Evolutionary conservation across 2,329 filamentous ascomycete species (phyloP).

Genomic region (Sporothrix protearum): DNA sequence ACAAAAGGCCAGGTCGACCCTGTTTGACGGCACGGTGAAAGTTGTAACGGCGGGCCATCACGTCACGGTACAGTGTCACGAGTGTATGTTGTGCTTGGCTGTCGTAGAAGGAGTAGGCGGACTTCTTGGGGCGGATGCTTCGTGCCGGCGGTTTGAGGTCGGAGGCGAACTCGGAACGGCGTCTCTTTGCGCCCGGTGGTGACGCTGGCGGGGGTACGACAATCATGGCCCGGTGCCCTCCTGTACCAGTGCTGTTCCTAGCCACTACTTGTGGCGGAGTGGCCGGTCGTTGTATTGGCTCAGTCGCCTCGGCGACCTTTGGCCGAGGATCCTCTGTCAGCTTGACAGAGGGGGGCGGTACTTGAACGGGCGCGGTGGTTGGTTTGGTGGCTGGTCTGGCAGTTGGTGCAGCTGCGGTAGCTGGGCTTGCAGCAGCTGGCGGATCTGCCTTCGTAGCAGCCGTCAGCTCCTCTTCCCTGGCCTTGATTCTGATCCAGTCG

Average conservation of each 20-base stretch:
- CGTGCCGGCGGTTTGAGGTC: slow-evolving; percentile 25
- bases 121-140: slow-evolving; percentile 20
- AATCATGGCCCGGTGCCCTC: slow-evolving; percentile 41
- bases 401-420: no score
- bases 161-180: slow-evolving; percentile 26
- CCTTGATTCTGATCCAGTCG: slow-evolving; percentile 93
- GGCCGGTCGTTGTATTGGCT: neutral
- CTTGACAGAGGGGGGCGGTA: neutral
- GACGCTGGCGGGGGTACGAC: slow-evolving; percentile 19
- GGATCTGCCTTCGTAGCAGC: neutral
- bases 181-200: slow-evolving; percentile 23
- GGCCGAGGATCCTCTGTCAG: neutral
- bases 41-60: slow-evolving; percentile 25
- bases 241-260: slow-evolving; percentile 46
- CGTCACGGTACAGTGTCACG: slow-evolving; percentile 22
- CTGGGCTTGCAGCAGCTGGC: neutral
- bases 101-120: slow-evolving; percentile 23
- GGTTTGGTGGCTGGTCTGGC: no score
- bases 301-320: neutral
- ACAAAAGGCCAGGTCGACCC: neutral
- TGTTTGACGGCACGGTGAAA: slow-evolving; percentile 27
- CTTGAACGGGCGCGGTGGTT: neutral
- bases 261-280: slow-evolving; percentile 55
- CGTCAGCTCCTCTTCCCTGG: slow-evolving; percentile 77
- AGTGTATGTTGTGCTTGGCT: slow-evolving; percentile 19